These are phyloP conservation scores for Dictyostelium firmibasis DNA, from an alignment of 78 protist genomes.

Conservation along the genomic window DNA sequence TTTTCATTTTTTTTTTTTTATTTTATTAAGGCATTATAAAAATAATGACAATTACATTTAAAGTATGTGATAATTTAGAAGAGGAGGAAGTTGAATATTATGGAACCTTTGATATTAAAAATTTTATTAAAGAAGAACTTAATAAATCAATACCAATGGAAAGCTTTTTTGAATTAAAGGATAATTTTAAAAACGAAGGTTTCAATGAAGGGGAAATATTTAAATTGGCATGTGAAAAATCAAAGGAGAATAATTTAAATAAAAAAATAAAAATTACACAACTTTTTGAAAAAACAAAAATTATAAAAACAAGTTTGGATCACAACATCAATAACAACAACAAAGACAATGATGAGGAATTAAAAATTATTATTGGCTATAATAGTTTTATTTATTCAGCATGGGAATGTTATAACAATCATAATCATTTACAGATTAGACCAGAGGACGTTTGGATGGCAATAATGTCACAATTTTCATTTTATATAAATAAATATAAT, in stretches of 20 bases:
- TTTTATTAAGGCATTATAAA: too few species aligned
- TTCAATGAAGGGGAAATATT: not conserved
- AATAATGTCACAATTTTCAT: slow-evolving; percentile 19
- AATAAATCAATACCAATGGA: not conserved
- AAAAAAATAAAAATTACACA: not conserved
- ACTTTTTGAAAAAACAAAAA: not conserved
- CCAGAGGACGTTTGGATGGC: slow-evolving; percentile 63
- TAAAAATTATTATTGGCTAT: not conserved
- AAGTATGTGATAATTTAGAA: not conserved
- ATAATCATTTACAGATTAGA: slow-evolving; percentile 12
- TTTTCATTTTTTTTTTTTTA: too few species aligned
- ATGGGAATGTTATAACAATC: slow-evolving; percentile 22
- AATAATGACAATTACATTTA: not conserved
- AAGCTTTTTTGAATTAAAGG: not conserved
- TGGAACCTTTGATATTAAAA: not conserved
- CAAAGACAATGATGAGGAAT: not conserved
- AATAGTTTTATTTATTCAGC: slow-evolving; percentile 1
- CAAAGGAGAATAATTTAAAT: not conserved
- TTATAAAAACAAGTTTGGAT: not conserved
- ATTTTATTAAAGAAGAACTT: not conserved
- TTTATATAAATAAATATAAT: slow-evolving; percentile 12
- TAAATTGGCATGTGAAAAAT: not conserved
- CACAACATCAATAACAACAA: not conserved
- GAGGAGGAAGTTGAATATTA: not conserved
- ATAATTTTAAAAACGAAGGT: not conserved